phyloP scores from a whole-genome alignment of 805 yeast genomes.

The Starmera quercuum region DNA sequence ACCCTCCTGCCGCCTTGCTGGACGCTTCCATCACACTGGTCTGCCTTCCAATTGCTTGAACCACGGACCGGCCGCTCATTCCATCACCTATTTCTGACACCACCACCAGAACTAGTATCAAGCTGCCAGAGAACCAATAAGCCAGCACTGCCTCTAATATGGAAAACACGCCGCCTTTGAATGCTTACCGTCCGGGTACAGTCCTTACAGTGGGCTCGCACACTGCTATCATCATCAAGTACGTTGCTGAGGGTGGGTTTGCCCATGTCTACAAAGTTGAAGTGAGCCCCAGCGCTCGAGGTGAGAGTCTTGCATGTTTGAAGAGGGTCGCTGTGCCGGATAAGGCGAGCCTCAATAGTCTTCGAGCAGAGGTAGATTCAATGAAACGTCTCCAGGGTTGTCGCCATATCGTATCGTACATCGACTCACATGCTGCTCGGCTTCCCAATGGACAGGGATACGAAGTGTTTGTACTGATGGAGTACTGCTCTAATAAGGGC shows the following conservation, averaged over 20 bases:
- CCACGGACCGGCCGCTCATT: neutral
- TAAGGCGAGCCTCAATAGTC: constrained; percentile 69
- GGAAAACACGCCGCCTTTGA: constrained; percentile 40
- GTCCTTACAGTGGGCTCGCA: constrained; percentile 79
- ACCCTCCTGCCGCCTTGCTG: neutral
- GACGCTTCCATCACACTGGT: neutral
- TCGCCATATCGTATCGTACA: constrained; percentile 76
- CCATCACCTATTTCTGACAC: too few relatives aligned
- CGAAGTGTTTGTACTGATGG: constrained; percentile 77
- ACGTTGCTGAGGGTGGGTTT: constrained; percentile 87
- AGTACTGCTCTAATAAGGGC: constrained; percentile 68
- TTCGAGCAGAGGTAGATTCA: constrained; percentile 95
- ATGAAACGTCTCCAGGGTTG: constrained; percentile 84
- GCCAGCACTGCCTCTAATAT: too few relatives aligned
- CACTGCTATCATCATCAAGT: constrained; percentile 55
- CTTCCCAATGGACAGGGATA: constrained; percentile 46
- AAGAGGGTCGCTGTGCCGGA: constrained; percentile 95
- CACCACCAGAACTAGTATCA: too few relatives aligned
- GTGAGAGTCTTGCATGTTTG: constrained; percentile 61
- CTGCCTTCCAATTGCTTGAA: neutral
- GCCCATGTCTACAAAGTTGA: constrained; percentile 88
- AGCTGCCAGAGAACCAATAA: too few relatives aligned
- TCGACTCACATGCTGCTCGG: constrained; percentile 92
- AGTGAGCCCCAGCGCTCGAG: constrained; percentile 52
- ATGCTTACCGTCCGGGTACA: constrained; percentile 70